Conservation (phyloP, 495 filamentous ascomycete genomes). For the Cryomyces minteri region DNA sequence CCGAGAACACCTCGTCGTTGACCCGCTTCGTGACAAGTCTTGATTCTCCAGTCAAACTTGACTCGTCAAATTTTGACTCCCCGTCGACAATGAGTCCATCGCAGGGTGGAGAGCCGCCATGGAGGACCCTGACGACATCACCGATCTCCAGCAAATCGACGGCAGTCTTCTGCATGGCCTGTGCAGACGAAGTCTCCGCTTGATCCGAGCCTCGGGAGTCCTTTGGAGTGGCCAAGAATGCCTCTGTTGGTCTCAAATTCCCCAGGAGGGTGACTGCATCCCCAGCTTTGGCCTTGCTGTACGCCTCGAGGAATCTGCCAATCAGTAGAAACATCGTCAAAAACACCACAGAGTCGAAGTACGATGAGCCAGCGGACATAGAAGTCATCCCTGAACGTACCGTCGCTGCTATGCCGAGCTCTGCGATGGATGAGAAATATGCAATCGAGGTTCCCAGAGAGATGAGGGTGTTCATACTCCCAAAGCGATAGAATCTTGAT, state of each 20-base stretch:
- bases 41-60: constrained; percentile 81
- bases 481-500: constrained; percentile 74
- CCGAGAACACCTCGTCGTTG: constrained; percentile 63
- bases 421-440: constrained; percentile 66
- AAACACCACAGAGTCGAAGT: constrained; percentile 92
- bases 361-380: constrained; percentile 27
- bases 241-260: constrained; percentile 63
- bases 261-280: constrained; percentile 70
- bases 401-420: constrained; percentile 52
- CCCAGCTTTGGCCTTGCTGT: constrained; percentile 82
- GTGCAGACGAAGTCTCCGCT: not conserved
- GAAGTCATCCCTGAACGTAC: not conserved
- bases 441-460: constrained; percentile 78
- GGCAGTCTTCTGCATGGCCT: constrained; percentile 26
- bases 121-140: constrained; percentile 55
- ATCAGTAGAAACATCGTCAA: constrained; percentile 80
- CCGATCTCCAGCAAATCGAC: constrained; percentile 72
- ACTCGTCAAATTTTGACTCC: constrained; percentile 64
- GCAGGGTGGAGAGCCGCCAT: constrained; percentile 70
- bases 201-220: not conserved
- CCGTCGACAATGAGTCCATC: constrained; percentile 57
- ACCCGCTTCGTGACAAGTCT: constrained; percentile 47
- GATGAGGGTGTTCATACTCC: constrained; percentile 92
- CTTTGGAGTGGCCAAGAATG: constrained; percentile 37
- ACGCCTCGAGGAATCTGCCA: constrained; percentile 67